A percentile compares a stretch with the other conserved stretches of the same genome.
Evolutionary conservation across 306 rosid genomes (phyloP).

Genomic region (Prunus mume): DNA sequence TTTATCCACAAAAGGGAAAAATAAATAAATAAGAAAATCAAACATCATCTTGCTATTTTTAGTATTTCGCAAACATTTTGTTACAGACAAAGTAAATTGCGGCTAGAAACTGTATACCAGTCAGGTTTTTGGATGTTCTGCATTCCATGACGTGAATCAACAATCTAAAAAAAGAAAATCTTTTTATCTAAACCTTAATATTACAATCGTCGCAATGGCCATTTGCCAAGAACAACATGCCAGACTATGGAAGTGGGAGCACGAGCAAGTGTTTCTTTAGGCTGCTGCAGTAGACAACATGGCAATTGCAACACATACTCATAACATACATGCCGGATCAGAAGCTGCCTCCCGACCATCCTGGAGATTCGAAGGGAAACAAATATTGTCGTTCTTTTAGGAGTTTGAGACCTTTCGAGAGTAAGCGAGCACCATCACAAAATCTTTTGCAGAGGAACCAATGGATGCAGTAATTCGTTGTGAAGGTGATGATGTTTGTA

Average conservation of each 20-base stretch:
- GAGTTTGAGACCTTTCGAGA: conserved; percentile 54
- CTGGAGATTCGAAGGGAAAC: neutral
- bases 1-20: neutral
- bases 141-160: neutral
- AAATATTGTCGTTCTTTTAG: conserved; percentile 18
- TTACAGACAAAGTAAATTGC: conserved; percentile 6
- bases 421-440: conserved; percentile 79
- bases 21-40: neutral
- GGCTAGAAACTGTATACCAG: conserved; percentile 2
- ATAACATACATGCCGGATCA: neutral
- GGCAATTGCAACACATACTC: neutral
- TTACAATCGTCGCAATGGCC: neutral
- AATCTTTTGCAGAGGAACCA: conserved; percentile 92
- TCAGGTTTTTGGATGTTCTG: neutral
- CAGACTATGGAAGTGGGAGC: neutral
- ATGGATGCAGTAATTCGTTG: conserved; percentile 57
- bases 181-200: neutral
- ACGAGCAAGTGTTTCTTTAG: neutral
- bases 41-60: neutral
- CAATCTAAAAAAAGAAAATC: neutral
- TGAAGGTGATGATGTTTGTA: conserved; percentile 53
- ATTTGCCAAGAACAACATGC: conserved; percentile 14
- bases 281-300: neutral
- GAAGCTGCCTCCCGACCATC: neutral
- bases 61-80: neutral